Conservation (phyloP, 2,329 filamentous ascomycete genomes). For the Trichoderma sp. region DNA sequence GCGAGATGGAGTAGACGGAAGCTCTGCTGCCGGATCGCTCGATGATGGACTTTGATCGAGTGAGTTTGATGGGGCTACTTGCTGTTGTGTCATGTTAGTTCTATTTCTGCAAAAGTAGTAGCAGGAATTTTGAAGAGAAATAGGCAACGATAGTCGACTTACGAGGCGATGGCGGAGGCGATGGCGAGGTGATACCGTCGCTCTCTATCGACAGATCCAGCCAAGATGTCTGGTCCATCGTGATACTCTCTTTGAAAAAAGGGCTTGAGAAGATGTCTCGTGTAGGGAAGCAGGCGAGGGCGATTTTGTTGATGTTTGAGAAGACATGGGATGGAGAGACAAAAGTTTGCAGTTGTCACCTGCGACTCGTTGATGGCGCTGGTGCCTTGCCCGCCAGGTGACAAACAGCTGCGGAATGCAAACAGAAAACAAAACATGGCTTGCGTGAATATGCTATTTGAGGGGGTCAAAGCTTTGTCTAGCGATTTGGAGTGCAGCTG, state of each 20-base stretch:
- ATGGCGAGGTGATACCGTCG: background rate
- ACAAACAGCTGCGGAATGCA: background rate
- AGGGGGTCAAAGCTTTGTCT: background rate
- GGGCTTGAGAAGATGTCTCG: background rate
- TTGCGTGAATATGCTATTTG: background rate
- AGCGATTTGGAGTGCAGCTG: too few species aligned
- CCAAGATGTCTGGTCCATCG: constrained; percentile 13
- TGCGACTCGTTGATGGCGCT: background rate
- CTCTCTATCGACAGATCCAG: constrained; percentile 1
- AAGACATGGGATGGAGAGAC: background rate
- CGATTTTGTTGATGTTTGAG: background rate
- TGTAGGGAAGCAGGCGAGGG: too few species aligned
- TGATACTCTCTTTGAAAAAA: too few species aligned
- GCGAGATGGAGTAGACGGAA: background rate
- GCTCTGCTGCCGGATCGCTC: constrained; percentile 14
- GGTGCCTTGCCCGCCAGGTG: constrained; percentile 1
- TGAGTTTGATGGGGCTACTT: constrained; percentile 12
- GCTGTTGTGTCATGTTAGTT: background rate
- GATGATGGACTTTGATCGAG: constrained; percentile 16
- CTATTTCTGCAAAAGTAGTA: background rate
- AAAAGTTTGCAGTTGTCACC: background rate
- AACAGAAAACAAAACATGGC: background rate
- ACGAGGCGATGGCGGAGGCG: constrained; percentile 8
- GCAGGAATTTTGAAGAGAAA: background rate
- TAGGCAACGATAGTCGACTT: background rate